These are phyloP conservation scores for Leccinum arenicola DNA, from an alignment of 768 basidiomycete genomes.

Conservation along the genomic window DNA sequence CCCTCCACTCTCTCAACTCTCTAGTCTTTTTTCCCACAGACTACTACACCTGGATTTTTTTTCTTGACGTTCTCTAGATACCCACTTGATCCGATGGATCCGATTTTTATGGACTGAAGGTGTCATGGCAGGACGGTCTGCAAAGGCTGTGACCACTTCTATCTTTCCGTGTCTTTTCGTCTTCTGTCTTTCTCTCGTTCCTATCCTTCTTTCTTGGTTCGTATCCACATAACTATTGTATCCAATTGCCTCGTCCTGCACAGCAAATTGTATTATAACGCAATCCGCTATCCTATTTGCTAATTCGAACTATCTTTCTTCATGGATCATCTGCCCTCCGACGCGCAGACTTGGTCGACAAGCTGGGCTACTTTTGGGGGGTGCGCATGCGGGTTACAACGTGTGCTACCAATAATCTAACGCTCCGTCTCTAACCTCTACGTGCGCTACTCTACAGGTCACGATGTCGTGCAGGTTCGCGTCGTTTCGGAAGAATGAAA, in stretches of 20 bases:
- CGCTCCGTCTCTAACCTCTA: too few relatives aligned
- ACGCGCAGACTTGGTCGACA: too few relatives aligned
- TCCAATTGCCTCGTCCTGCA: slow-evolving; percentile 9
- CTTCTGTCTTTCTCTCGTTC: neutral
- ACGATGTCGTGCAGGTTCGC: too few relatives aligned
- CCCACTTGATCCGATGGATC: slow-evolving; percentile 5
- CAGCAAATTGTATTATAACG: slow-evolving; percentile 20
- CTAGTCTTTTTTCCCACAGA: neutral
- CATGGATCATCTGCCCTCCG: neutral
- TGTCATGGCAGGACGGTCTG: slow-evolving; percentile 1
- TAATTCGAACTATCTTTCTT: neutral
- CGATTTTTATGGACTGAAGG: neutral
- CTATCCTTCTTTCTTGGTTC: neutral
- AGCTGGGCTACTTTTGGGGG: too few relatives aligned
- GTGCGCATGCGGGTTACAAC: too few relatives aligned
- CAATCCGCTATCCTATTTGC: slow-evolving; percentile 17
- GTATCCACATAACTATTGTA: slow-evolving; percentile 19
- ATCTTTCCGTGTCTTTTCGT: neutral
- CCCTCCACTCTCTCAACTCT: neutral
- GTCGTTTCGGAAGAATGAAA: neutral
- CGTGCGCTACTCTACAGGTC: too few relatives aligned
- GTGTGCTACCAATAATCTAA: too few relatives aligned
- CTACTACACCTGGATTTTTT: slow-evolving; percentile 3
- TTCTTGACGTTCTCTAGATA: slow-evolving; percentile 7
- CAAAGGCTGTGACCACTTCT: neutral